A percentile compares a stretch with the other conserved stretches of the same genome.
phyloP scores from a whole-genome alignment of 2,329 filamentous ascomycete genomes.

The Graphilbum ipis-grandicollis region DNA sequence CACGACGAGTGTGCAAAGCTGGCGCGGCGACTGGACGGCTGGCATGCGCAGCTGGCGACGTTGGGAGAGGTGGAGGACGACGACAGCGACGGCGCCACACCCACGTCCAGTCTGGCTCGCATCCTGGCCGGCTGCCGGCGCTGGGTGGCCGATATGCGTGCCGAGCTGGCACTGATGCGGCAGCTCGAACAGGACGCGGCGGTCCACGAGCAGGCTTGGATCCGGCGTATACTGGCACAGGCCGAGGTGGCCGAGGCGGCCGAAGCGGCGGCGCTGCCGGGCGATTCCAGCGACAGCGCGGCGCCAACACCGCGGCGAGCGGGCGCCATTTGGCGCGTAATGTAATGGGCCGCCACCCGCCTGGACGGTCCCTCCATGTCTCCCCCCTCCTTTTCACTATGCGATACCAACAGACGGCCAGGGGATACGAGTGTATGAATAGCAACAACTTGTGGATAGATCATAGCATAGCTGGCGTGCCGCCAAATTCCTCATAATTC shows the following conservation, averaged over 20 bases:
- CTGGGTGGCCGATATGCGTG: slow-evolving; percentile 40
- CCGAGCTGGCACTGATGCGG: slow-evolving; percentile 45
- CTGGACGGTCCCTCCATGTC: no score
- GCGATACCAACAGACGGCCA: no score
- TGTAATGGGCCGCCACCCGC: no score
- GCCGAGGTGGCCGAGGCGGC: background rate
- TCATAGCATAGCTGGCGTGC: no score
- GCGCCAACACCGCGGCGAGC: no score
- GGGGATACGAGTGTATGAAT: no score
- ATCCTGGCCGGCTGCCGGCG: slow-evolving; percentile 29
- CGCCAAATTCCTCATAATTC: no score
- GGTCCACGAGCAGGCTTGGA: slow-evolving; percentile 39
- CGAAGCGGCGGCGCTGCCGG: no score
- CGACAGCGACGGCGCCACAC: slow-evolving; percentile 5
- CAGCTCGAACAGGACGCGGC: slow-evolving; percentile 41
- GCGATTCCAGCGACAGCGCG: slow-evolving; percentile 14
- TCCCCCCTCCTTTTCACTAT: no score
- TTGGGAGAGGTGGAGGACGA: background rate
- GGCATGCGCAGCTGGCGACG: slow-evolving; percentile 5
- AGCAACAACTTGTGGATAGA: no score
- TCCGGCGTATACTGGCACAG: slow-evolving; percentile 33
- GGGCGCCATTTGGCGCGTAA: slow-evolving; percentile 27
- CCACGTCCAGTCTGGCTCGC: slow-evolving; percentile 22
- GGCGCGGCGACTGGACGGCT: slow-evolving; percentile 31
- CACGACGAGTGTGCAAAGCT: slow-evolving; percentile 37